Evolutionary conservation across 2,329 filamentous ascomycete genomes (phyloP).

Genomic region (Gremmenia infestans): DNA sequence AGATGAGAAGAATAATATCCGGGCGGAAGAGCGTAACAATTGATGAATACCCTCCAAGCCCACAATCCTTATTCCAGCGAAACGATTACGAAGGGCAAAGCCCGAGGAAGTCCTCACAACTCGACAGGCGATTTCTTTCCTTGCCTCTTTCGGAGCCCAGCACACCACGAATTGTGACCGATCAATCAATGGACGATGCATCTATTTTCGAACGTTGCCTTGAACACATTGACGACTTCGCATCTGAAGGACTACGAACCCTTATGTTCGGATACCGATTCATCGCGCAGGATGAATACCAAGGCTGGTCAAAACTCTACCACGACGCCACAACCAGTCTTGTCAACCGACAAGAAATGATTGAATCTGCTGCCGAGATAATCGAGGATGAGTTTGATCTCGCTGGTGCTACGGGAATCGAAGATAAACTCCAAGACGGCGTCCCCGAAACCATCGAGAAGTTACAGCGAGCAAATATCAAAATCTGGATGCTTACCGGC

Average conservation of each 20-base stretch:
- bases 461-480: slow-evolving; percentile 31
- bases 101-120: not conserved
- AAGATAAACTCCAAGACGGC: slow-evolving; percentile 85
- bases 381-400: slow-evolving; percentile 82
- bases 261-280: slow-evolving; percentile 79
- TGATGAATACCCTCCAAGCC: not conserved
- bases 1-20: slow-evolving; percentile 41
- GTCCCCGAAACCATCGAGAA: slow-evolving; percentile 40
- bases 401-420: slow-evolving; percentile 83
- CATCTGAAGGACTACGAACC: slow-evolving; percentile 79
- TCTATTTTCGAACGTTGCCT: slow-evolving; percentile 65
- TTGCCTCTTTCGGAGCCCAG: slow-evolving; percentile 42
- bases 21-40: not conserved
- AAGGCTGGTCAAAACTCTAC: slow-evolving; percentile 70
- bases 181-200: slow-evolving; percentile 44
- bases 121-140: not conserved
- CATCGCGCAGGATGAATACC: slow-evolving; percentile 68
- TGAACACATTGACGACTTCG: slow-evolving; percentile 83
- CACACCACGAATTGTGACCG: not conserved
- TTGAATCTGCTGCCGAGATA: slow-evolving; percentile 74
- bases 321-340: slow-evolving; percentile 79
- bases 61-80: not conserved
- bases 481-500: slow-evolving; percentile 93
- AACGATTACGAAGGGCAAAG: not conserved
- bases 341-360: slow-evolving; percentile 68